Evolutionary conservation across 257 asterid genomes (phyloP).

Genomic region (Rehmannia glutinosa): DNA sequence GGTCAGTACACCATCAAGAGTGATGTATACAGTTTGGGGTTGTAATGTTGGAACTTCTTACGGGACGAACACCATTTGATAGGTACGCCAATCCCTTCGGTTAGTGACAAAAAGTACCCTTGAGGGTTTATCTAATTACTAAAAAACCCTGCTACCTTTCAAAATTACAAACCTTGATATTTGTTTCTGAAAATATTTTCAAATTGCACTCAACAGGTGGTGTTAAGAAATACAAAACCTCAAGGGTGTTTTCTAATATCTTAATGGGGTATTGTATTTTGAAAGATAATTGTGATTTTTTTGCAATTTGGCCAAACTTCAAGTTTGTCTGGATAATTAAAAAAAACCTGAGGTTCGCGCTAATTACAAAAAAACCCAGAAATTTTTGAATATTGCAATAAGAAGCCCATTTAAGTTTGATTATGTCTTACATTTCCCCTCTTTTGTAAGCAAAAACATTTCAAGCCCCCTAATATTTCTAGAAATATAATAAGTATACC

Average conservation of each 20-base stretch:
- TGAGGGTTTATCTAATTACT: not conserved
- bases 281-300: no score
- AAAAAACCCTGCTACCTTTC: no score
- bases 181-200: not conserved
- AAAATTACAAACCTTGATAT: not conserved
- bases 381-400: no score
- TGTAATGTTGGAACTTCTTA: slow-evolving; percentile 90
- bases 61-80: slow-evolving; percentile 90
- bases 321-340: no score
- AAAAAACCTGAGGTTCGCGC: no score
- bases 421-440: no score
- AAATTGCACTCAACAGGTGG: not conserved
- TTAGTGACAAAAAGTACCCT: not conserved
- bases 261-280: no score
- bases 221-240: not conserved
- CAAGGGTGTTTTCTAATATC: no score
- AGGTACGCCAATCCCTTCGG: slow-evolving; percentile 33
- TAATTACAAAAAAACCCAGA: no score
- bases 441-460: no score
- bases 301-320: no score
- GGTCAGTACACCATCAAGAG: slow-evolving; percentile 85
- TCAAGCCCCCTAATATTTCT: not conserved
- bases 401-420: no score
- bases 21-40: slow-evolving; percentile 95
- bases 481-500: not conserved